Conservation (phyloP, 768 basidiomycete genomes). For the Trametes cubensis region DNA sequence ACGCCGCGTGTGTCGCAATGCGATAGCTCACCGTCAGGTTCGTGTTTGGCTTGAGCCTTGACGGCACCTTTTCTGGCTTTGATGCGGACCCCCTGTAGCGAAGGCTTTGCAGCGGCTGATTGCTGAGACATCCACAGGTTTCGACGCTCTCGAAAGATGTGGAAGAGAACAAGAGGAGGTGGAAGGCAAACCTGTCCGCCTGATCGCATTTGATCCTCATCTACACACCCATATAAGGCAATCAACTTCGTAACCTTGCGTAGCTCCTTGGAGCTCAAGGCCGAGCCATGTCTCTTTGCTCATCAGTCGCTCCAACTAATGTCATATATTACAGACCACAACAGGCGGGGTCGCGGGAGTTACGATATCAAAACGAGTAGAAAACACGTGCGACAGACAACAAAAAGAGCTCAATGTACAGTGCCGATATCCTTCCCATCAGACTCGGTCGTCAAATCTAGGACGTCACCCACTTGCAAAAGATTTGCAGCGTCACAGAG, state of each 20-base stretch:
- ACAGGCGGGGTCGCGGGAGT: too few species aligned
- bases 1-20: slow-evolving; percentile 7
- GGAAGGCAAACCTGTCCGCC: not conserved
- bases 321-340: too few species aligned
- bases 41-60: slow-evolving; percentile 93
- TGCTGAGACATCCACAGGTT: slow-evolving; percentile 91
- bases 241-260: slow-evolving; percentile 5
- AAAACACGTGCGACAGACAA: too few species aligned
- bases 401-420: too few species aligned
- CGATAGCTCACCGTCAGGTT: slow-evolving; percentile 61
- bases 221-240: slow-evolving; percentile 14
- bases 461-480: not conserved
- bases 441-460: too few species aligned
- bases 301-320: too few species aligned
- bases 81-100: slow-evolving; percentile 89
- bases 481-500: slow-evolving; percentile 26
- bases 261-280: too few species aligned
- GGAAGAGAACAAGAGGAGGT: slow-evolving; percentile 27
- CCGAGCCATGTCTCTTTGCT: too few species aligned
- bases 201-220: slow-evolving; percentile 17
- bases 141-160: slow-evolving; percentile 37
- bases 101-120: slow-evolving; percentile 82
- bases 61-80: slow-evolving; percentile 92
- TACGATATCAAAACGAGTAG: too few species aligned
- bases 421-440: too few species aligned